phyloP scores from a whole-genome alignment of 768 basidiomycete species.

The Xerocomellus amylosporus region DNA sequence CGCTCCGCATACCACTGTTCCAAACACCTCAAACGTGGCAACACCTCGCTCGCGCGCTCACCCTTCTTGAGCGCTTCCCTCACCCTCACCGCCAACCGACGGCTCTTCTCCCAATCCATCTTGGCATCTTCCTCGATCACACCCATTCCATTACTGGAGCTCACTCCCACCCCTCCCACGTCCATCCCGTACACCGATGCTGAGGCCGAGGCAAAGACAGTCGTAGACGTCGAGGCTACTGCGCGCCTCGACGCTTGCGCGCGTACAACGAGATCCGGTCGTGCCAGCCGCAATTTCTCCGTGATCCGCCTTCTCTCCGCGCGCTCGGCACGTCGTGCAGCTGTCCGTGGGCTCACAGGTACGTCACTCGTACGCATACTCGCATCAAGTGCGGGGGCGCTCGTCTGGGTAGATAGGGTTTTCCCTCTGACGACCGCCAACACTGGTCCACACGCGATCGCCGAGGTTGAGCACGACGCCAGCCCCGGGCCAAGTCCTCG shows the following conservation, averaged over 20 bases:
- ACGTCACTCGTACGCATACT: background rate
- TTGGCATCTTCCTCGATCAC: conserved; percentile 7
- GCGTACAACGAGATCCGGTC: conserved; percentile 41
- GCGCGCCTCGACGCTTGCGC: conserved; percentile 25
- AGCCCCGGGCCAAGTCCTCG: background rate
- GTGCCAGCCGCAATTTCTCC: conserved; percentile 42
- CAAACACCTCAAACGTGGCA: conserved; percentile 29
- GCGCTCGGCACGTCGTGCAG: conserved; percentile 17
- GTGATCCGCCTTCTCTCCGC: conserved; percentile 28
- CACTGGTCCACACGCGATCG: background rate
- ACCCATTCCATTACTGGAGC: background rate
- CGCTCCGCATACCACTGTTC: conserved; percentile 13
- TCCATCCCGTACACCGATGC: background rate
- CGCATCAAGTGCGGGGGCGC: background rate
- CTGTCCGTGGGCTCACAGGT: conserved; percentile 18
- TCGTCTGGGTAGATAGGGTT: background rate
- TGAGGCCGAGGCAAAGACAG: background rate
- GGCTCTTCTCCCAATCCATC: conserved; percentile 31
- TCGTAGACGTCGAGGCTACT: background rate
- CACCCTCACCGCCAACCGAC: conserved; percentile 21
- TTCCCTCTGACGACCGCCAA: background rate
- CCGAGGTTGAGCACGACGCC: conserved; percentile 5
- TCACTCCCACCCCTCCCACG: too few relatives aligned
- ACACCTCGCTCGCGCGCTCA: conserved; percentile 17
- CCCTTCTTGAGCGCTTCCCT: conserved; percentile 21